Evolutionary conservation across 352 stramenopile species (phyloP), one percentile per base, ranked within the genome.

Genomic region (Pythium apleroticum): DNA sequence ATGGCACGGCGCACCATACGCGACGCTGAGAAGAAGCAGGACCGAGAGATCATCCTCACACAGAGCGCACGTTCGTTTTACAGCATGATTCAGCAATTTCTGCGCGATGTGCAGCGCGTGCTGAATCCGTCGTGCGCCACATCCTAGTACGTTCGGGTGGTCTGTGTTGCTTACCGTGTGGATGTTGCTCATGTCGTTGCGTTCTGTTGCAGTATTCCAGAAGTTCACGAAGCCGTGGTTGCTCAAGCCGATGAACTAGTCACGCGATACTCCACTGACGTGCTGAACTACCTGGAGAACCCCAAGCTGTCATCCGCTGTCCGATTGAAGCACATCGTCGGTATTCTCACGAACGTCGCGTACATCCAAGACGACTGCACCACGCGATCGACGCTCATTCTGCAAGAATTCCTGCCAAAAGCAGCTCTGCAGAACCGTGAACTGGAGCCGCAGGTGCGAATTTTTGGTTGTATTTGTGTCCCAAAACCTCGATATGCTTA

Each of bases 61-160:
- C 84, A 95, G 52, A 95, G 86, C 57, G 84, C 82, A 20, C 71
- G 83, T 3, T 86, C 74, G 1, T 91, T 93, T 60, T 93, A 92
- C 66, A 89, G 79, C 22, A 81, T 91, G 53, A 66, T 95, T 3
- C 86, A 95, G 52, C 86, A 95, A 61, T 95, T 88, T 66, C 65
- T 95, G 1, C 80, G 86, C 1, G 86, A 95, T 62, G 65, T 85
- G 4, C 84, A 91, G 54, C 84, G 85, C 1, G 80, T 95, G 48
- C 69, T 95, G 33, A 92, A 90, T 60, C 84, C 86, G 19, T 92
- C 86, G 12, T 95, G 82, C 62, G 81, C 86, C 8, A 91, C 86
- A 0, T 92, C 84, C 6, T 57, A 54, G 52, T 58, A 60, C 17
- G 43, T 56, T 11, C 10, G 31, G 3, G 9, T 50, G 24, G 39